A percentile compares a stretch with the other conserved stretches of the same genome.
Evolutionary conservation across 352 stramenopile species (phyloP).

Genomic region (Globisporangium takayamanum): DNA sequence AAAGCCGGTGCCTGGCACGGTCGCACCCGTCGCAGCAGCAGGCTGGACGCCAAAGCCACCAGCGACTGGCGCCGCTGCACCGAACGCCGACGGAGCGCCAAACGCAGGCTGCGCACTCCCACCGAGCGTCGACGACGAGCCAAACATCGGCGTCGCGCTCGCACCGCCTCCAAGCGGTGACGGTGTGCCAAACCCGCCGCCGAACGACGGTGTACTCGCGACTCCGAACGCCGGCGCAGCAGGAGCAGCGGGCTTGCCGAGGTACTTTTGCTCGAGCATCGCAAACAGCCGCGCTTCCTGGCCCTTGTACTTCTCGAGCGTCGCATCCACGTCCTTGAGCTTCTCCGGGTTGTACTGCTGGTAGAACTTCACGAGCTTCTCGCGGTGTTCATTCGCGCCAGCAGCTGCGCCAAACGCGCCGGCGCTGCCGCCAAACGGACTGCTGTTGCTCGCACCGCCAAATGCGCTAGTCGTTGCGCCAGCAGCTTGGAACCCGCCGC

Average conservation of each 20-base stretch:
- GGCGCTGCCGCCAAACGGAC: slow-evolving; percentile 24
- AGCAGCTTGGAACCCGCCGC: slow-evolving; percentile 1
- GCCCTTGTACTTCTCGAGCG: slow-evolving; percentile 69
- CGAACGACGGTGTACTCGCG: slow-evolving; percentile 26
- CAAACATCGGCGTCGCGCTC: slow-evolving; percentile 34
- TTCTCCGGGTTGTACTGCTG: slow-evolving; percentile 71
- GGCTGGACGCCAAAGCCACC: slow-evolving; percentile 9
- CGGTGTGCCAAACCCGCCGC: slow-evolving; percentile 41
- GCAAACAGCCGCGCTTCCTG: slow-evolving; percentile 58
- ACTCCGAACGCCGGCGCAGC: slow-evolving; percentile 32
- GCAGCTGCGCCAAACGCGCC: slow-evolving; percentile 25
- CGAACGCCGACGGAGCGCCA: slow-evolving; percentile 26
- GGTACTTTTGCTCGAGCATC: slow-evolving; percentile 76
- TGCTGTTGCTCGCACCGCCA: slow-evolving; percentile 9
- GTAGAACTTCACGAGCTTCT: slow-evolving; percentile 60
- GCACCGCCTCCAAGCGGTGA: slow-evolving; percentile 33
- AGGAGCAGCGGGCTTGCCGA: slow-evolving; percentile 19
- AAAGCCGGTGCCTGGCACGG: slow-evolving; percentile 30
- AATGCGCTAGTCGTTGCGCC: neutral
- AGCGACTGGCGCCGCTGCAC: slow-evolving; percentile 9
- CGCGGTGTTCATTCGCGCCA: slow-evolving; percentile 35
- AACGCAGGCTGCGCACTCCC: slow-evolving; percentile 17
- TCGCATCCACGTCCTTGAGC: slow-evolving; percentile 57
- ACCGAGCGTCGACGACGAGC: slow-evolving; percentile 40
- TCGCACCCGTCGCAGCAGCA: slow-evolving; percentile 3